phyloP scores from a whole-genome alignment of 345 rosid species.

The Eucalyptus pauciflora region DNA sequence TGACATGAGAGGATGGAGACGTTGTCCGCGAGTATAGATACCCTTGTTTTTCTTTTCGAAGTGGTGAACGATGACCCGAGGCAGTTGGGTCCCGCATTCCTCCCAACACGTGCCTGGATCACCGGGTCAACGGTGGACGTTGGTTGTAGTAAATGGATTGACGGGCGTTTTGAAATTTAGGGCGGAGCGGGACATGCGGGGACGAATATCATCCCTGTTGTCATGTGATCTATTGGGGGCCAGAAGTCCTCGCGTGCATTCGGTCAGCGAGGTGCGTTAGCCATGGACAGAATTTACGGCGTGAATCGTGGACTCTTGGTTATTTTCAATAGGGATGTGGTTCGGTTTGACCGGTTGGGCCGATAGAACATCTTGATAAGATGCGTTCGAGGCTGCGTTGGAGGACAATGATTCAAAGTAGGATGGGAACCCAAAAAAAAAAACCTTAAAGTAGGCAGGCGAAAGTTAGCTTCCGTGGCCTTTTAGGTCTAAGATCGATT shows the following conservation, averaged over 20 bases:
- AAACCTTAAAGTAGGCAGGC: not conserved
- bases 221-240: not conserved
- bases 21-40: not conserved
- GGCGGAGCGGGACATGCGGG: not conserved
- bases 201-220: not conserved
- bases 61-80: not conserved
- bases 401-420: not conserved
- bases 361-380: not conserved
- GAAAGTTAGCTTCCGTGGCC: not conserved
- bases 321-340: not conserved
- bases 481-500: not conserved
- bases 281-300: not conserved
- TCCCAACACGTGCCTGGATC: not conserved
- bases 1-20: not conserved
- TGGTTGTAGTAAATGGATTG: not conserved
- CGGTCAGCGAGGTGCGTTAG: not conserved
- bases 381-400: not conserved
- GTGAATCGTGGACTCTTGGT: not conserved
- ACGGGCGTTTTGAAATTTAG: not conserved
- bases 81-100: not conserved
- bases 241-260: not conserved
- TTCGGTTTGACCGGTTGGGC: not conserved
- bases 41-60: not conserved
- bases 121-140: not conserved
- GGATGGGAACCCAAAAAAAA: not conserved